A percentile compares a stretch with the other conserved stretches of the same genome.
Conservation (phyloP, 176 grass and related monocot genomes). For the Musa acuminata region DNA sequence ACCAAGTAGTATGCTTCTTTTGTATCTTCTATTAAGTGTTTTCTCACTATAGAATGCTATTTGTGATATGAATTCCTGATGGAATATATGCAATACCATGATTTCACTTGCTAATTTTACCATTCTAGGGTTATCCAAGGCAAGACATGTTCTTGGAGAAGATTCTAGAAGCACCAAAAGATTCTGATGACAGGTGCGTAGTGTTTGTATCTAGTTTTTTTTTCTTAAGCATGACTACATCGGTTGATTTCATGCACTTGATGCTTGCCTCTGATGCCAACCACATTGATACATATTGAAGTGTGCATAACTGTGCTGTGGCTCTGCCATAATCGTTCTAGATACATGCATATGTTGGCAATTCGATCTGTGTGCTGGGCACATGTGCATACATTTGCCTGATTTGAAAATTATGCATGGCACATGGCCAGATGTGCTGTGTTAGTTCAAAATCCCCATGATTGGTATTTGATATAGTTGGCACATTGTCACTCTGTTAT, state of each 20-base stretch:
- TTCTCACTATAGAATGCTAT: not conserved
- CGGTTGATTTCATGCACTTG: not conserved
- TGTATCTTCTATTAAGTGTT: not conserved
- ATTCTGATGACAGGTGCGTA: not conserved
- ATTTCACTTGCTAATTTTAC: not conserved
- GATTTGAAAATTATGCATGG: too few relatives aligned
- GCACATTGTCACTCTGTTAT: not conserved
- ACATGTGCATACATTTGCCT: not conserved
- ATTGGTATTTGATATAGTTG: not conserved
- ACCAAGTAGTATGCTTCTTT: not conserved
- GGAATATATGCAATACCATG: not conserved
- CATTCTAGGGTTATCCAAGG: constrained; percentile 26
- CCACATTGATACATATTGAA: not conserved
- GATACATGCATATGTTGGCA: not conserved
- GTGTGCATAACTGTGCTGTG: not conserved
- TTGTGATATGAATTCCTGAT: not conserved
- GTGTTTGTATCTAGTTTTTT: not conserved
- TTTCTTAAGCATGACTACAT: not conserved
- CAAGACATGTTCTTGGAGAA: constrained; percentile 32
- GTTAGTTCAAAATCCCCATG: not conserved
- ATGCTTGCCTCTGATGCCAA: not conserved
- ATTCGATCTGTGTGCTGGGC: not conserved
- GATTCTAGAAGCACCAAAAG: constrained; percentile 25
- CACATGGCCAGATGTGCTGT: not conserved
- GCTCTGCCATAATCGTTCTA: not conserved